phyloP scores from a whole-genome alignment of 305 asterid species.

The Fraxinus sp. region DNA sequence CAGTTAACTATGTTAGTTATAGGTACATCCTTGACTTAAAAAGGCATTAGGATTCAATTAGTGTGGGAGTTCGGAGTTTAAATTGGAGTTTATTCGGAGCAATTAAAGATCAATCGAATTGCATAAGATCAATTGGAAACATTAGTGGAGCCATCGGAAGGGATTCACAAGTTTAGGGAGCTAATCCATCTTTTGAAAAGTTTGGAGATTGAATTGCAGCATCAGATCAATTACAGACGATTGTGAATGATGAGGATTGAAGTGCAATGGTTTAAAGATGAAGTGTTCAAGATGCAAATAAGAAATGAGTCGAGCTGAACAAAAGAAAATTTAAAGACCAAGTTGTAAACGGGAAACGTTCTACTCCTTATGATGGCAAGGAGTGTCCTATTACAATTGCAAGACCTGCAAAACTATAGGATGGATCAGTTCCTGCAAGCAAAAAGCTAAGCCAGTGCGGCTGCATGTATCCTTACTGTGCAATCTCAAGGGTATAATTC shows the following conservation, averaged over 20 bases:
- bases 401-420: neutral
- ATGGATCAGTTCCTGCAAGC: neutral
- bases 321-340: neutral
- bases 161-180: neutral
- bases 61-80: neutral
- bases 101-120: neutral
- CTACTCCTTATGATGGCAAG: neutral
- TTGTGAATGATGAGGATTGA: neutral
- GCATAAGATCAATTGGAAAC: neutral
- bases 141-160: neutral
- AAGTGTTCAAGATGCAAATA: neutral
- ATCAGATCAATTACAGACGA: too few relatives aligned
- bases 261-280: neutral
- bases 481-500: neutral
- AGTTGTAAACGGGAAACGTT: neutral
- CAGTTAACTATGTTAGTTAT: neutral
- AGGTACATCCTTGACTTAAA: neutral
- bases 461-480: too few relatives aligned
- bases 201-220: neutral
- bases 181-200: neutral
- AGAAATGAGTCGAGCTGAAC: neutral
- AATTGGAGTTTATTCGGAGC: neutral
- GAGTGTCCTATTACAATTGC: neutral
- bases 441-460: neutral
- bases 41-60: neutral